Conservation (phyloP, 257 asterid genomes). For the Solanum chilense region DNA sequence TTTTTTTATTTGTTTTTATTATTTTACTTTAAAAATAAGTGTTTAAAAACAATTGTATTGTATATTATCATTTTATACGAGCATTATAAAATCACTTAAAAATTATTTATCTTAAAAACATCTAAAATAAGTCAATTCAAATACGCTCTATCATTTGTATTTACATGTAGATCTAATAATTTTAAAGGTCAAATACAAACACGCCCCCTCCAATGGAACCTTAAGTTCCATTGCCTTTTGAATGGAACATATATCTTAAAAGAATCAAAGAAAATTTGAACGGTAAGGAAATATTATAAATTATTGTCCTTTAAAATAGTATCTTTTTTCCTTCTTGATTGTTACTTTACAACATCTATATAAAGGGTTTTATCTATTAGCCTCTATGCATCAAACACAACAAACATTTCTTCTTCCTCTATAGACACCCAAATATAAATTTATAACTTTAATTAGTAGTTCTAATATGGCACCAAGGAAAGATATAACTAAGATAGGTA, state of each 20-base stretch:
- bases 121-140: background rate
- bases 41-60: too few species aligned
- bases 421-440: too few species aligned
- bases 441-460: background rate
- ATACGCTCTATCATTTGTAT: background rate
- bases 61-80: background rate
- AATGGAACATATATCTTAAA: background rate
- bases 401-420: background rate
- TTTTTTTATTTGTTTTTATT: background rate
- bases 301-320: background rate
- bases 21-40: background rate
- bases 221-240: background rate
- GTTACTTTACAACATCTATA: background rate
- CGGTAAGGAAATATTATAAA: background rate
- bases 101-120: background rate
- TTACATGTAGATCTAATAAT: background rate
- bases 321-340: background rate
- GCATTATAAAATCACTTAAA: background rate
- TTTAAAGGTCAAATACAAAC: background rate
- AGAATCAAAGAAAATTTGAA: background rate
- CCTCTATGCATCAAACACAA: background rate
- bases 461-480: conserved; percentile 22
- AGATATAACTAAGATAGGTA: conserved; percentile 10
- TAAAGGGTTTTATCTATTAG: background rate
- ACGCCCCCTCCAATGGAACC: background rate